Conservation (phyloP, 2,329 filamentous ascomycete genomes). For the Botrytis pseudocinerea region DNA sequence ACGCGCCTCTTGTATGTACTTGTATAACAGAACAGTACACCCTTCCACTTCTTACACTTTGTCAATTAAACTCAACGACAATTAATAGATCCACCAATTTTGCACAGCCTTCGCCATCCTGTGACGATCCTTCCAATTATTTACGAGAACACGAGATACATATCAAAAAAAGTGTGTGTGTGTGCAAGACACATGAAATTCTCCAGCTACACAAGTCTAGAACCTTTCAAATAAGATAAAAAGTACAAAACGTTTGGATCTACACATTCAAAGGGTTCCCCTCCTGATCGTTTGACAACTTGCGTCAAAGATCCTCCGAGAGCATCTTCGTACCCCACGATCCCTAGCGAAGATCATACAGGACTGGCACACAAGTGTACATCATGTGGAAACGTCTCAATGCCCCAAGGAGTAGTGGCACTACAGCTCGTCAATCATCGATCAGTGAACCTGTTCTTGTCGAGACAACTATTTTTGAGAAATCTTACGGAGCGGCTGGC, state of each 20-base stretch:
- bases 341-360: constrained; percentile 33
- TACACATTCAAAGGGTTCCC: background rate
- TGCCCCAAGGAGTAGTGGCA: constrained; percentile 35
- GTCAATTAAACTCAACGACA: background rate
- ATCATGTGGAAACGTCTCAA: constrained; percentile 59
- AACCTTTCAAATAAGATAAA: background rate
- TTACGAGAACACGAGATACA: constrained; percentile 25
- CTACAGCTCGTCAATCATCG: constrained; percentile 41
- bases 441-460: constrained; percentile 49
- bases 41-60: constrained; percentile 4
- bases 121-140: constrained; percentile 19
- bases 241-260: background rate
- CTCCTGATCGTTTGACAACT: background rate
- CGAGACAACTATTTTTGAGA: constrained; percentile 48
- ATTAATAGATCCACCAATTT: background rate
- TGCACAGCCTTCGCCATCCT: constrained; percentile 22
- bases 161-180: background rate
- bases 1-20: background rate
- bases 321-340: background rate
- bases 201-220: constrained; percentile 12
- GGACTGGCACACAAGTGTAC: constrained; percentile 24
- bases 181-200: background rate
- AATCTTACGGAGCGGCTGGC: constrained; percentile 44
- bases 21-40: background rate
- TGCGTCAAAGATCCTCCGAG: constrained; percentile 11